Evolutionary conservation across 768 basidiomycete genomes (phyloP), one percentile per base, ranked within the genome.

Genomic region (Suillus tomentosus): DNA sequence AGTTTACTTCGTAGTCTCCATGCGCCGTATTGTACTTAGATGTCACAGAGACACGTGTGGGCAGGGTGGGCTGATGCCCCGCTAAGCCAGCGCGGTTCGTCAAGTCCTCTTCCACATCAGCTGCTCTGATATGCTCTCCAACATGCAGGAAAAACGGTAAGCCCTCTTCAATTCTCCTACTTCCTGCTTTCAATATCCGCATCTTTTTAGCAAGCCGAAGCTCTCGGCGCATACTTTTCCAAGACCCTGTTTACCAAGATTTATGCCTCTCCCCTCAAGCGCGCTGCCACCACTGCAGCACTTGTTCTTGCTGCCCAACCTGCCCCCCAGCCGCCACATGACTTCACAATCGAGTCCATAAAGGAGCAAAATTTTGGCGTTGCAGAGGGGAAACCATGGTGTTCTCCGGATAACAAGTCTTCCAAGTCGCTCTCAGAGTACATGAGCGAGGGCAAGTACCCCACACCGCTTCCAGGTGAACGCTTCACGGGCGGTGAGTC

Each of bases 1-100:
- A 55, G 85, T 71, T 17, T 31, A 42, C 31, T 42, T 17, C 0
- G 5, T 9, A 4, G n/a, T 3, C 24, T 67, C 5, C 65, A 40
- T 36, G 6, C 22, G 15, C 2, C 27, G 17, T 54, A 42, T 34
- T 34, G 10, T 47, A 6, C 13, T 48, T 22, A 59, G 11, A 62
- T 54, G 5, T 10, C 50, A 10, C 61, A 85, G 84, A 79, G 71
- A 66, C 67, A 74, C 34, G 73, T 89, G 5, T 92, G 91, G 90
- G 89, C 91, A 48, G 92, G 92, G 6, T 89, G 87, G 83, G 82
- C 79, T 65, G 90, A 94, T 74, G 84, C 91, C 13, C 83, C 87
- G 1, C 78, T 94, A 17, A 87, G 88, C 22, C 90, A 88, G 67
- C 89, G 92, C 70, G 92, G 92, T 89, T 72, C 70, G 77, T 71